Evolutionary conservation across 495 filamentous ascomycete genomes (phyloP).

Genomic region (Aspergillus egyptiacus): DNA sequence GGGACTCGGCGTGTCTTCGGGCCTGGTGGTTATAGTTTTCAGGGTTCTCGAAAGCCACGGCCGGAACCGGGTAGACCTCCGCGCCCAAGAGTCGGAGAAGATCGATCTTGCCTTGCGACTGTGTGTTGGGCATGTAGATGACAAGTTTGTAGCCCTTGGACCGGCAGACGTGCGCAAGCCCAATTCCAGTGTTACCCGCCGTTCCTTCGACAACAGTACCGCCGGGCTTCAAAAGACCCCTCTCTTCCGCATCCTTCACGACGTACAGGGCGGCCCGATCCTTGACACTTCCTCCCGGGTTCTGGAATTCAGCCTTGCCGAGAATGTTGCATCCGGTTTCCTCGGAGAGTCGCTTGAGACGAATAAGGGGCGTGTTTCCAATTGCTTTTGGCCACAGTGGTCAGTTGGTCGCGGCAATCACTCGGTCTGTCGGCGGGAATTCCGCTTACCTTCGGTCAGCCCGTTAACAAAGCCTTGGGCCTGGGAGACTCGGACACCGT

Average conservation of each 20-base stretch:
- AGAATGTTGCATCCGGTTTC: constrained; percentile 92
- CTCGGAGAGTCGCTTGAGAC: constrained; percentile 78
- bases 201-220: constrained; percentile 97
- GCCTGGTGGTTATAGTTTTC: constrained; percentile 98
- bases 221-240: constrained; percentile 70
- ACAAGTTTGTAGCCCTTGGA: constrained; percentile 89
- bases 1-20: constrained; percentile 71
- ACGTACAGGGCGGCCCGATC: constrained; percentile 94
- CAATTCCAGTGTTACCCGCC: constrained; percentile 96
- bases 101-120: constrained; percentile 97
- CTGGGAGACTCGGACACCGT: constrained; percentile 63
- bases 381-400: constrained; percentile 55
- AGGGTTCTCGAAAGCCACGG: constrained; percentile 92
- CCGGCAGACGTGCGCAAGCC: constrained; percentile 92
- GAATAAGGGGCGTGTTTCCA: constrained; percentile 93
- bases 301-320: constrained; percentile 98
- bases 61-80: constrained; percentile 97
- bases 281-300: constrained; percentile 94
- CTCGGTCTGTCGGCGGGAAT: background rate
- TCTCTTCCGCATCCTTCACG: constrained; percentile 87
- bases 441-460: constrained; percentile 69
- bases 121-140: constrained; percentile 99
- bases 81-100: constrained; percentile 84
- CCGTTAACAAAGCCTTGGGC: constrained; percentile 81
- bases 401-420: constrained; percentile 2